These are phyloP conservation scores for Vigna mungo DNA, from an alignment of 306 rosid species.

Conservation along the genomic window DNA sequence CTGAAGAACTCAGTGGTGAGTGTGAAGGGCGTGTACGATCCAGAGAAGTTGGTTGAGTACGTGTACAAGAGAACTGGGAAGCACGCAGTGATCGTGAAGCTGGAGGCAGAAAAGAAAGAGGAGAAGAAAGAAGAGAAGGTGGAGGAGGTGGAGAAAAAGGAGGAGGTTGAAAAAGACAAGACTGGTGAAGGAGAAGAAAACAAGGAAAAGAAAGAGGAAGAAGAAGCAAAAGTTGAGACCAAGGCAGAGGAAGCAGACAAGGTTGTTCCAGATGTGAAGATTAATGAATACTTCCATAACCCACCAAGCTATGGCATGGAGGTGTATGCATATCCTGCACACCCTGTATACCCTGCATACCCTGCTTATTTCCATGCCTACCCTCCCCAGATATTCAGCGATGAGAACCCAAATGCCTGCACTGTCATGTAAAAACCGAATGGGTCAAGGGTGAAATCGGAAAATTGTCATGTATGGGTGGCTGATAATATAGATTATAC, in stretches of 20 bases:
- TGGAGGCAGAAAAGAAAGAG: constrained; percentile 51
- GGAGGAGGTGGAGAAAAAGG: neutral
- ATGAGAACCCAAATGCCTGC: constrained; percentile 89
- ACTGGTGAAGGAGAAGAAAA: constrained; percentile 37
- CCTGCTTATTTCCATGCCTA: constrained; percentile 6
- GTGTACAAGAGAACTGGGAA: constrained; percentile 73
- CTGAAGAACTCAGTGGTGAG: constrained; percentile 69
- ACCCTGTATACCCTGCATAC: neutral
- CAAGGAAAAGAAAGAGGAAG: constrained; percentile 27
- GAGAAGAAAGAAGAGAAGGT: constrained; percentile 36
- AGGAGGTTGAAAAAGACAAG: constrained; percentile 48
- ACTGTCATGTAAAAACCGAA: constrained; percentile 49
- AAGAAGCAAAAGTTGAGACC: constrained; percentile 7
- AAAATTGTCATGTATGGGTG: constrained; percentile 27
- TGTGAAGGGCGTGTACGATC: constrained; percentile 80
- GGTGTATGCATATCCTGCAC: constrained; percentile 44
- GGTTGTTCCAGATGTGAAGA: constrained; percentile 58
- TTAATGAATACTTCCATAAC: constrained; percentile 49
- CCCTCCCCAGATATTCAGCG: constrained; percentile 86
- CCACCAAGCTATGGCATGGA: constrained; percentile 61
- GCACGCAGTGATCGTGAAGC: constrained; percentile 69
- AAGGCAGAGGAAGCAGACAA: neutral
- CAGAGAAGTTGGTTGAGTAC: constrained; percentile 62
- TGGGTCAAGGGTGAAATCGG: constrained; percentile 7
- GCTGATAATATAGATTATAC: constrained; percentile 1